phyloP scores from a whole-genome alignment of 352 stramenopile species.

The Elongisporangium anandrum region DNA sequence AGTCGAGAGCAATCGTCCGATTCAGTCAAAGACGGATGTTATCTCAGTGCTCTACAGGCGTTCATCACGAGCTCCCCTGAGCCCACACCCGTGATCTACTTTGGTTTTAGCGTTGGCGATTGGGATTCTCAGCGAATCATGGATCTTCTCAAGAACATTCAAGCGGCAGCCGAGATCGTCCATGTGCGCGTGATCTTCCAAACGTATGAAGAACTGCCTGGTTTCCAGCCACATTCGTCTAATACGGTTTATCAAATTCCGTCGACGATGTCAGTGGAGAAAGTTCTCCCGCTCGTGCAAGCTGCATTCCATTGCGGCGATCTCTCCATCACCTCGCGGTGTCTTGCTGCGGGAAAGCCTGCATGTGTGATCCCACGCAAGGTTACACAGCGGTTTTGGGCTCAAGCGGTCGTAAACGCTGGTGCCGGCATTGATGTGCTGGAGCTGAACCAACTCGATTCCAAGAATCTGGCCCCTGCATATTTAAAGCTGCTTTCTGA shows the following conservation, averaged over 20 bases:
- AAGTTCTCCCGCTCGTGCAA: conserved; percentile 31
- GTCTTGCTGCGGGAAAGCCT: conserved; percentile 37
- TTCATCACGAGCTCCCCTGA: conserved; percentile 6
- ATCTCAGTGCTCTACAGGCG: conserved; percentile 7
- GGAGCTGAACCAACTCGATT: conserved; percentile 33
- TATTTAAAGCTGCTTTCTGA: conserved; percentile 32
- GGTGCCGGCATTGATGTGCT: conserved; percentile 29
- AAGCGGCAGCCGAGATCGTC: conserved; percentile 21
- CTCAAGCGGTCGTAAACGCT: conserved; percentile 38
- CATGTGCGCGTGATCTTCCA: conserved; percentile 63
- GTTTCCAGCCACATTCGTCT: neutral
- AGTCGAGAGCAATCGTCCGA: conserved; percentile 14
- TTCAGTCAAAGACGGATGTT: conserved; percentile 9
- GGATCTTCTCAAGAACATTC: neutral
- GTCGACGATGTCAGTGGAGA: conserved; percentile 17
- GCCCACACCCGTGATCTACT: conserved; percentile 37
- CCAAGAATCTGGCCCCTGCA: conserved; percentile 34
- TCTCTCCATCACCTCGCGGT: conserved; percentile 44
- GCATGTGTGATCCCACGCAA: conserved; percentile 45
- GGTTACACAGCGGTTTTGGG: conserved; percentile 42
- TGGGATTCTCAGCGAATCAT: conserved; percentile 26
- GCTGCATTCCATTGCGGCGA: conserved; percentile 55
- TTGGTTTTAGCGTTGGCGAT: conserved; percentile 43
- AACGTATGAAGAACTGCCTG: conserved; percentile 18
- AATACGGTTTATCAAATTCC: neutral